Base-by-base conservation (phyloP, 371 early-diverging fungal species). In the Actinomucor elegans region DNA sequence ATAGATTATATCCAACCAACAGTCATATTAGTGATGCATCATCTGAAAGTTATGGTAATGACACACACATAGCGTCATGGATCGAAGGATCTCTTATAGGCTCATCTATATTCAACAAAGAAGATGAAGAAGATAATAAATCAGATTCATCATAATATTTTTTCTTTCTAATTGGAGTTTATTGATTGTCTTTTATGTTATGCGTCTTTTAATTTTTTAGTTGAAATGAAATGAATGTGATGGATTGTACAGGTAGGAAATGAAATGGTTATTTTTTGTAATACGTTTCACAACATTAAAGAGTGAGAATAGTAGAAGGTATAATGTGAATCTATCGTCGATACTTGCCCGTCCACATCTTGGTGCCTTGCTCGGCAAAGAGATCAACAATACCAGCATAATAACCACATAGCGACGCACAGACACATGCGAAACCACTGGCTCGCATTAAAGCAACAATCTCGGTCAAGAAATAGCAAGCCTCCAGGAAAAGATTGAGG, bases 351-450 rank as follows among this genome's bases (percentile, higher is more conserved):
- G 45, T 29, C 48, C 55, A 59, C 8, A 63, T 35, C 0, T 42
- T 7, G 10, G 50, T 23, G 26, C 51, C 68, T 41, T 67, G 63
- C 32, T 67, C 68, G 23, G 59, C 68, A 24, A 67, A 49, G 5
- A 78, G 40, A 17, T 73, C 79, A 3, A 66, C 73, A 56, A 71
- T 52, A 36, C 75, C 79, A 20, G 57, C 59, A 44, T 78, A 78
- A 52, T 66, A 78, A 12, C 69, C 75, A 43, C 70, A 62, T 0
- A 63, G n/a, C 8, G 71, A 61, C 0, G 79, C 73, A 17, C 68
- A 33, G 17, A 64, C 9, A 28, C 71, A 75, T 17, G 64, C 63
- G 23, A 54, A 66, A 35, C 79, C 79, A 15, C 65, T 51, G 21
- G 63, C 40, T 24, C 60, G 42, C 34, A 62, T 64, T 21, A 62